phyloP scores from a whole-genome alignment of 768 basidiomycete species.

The Xerocomellus chrysenteron region DNA sequence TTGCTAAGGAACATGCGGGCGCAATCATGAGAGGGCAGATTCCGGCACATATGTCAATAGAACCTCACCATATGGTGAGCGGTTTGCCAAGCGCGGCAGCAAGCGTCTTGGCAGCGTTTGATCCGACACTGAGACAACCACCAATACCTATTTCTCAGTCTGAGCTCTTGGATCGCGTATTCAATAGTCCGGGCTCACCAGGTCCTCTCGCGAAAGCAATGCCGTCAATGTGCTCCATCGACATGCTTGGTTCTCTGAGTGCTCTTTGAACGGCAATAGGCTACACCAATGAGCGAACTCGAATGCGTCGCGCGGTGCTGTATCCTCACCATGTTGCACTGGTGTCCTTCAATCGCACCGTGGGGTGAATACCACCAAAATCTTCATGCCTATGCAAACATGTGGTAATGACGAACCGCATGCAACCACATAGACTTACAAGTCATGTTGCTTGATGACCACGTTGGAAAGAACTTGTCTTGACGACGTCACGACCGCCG shows the following conservation, averaged over 20 bases:
- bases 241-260: conserved; percentile 60
- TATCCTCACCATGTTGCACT: conserved; percentile 64
- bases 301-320: not conserved
- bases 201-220: conserved; percentile 91
- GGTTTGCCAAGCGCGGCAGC: conserved; percentile 79
- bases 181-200: conserved; percentile 39
- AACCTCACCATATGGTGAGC: conserved; percentile 31
- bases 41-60: too few relatives aligned
- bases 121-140: conserved; percentile 76
- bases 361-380: conserved; percentile 73
- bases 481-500: conserved; percentile 75
- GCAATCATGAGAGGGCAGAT: too few relatives aligned
- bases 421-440: conserved; percentile 34
- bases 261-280: conserved; percentile 72
- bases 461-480: conserved; percentile 78
- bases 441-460: conserved; percentile 75
- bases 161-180: not conserved
- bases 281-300: conserved; percentile 36
- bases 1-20: conserved; percentile 53
- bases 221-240: conserved; percentile 69
- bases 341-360: conserved; percentile 78
- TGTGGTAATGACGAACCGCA: not conserved
- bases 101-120: conserved; percentile 79
- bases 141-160: conserved; percentile 54
- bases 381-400: conserved; percentile 21